phyloP scores from a whole-genome alignment of 2,329 filamentous ascomycete genomes.

The Penicillium vulpinum region DNA sequence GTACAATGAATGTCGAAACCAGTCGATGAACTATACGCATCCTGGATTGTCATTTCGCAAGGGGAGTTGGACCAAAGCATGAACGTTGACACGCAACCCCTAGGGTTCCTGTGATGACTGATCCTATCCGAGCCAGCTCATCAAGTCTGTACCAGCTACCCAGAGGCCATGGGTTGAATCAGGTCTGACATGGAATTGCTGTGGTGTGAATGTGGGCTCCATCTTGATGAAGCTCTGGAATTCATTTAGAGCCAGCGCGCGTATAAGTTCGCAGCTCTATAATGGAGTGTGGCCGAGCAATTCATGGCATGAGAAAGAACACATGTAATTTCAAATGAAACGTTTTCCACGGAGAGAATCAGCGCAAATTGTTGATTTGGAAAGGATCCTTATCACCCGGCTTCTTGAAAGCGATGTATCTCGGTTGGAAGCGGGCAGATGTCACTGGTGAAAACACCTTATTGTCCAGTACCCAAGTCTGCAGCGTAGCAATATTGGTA shows the following conservation, averaged over 20 bases:
- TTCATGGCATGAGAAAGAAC: background rate
- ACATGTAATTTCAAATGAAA: background rate
- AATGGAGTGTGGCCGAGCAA: background rate
- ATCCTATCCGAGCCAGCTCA: background rate
- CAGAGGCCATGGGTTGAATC: background rate
- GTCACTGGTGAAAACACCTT: conserved; percentile 39
- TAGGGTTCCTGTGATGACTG: background rate
- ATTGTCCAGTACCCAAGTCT: conserved; percentile 42
- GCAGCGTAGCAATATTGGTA: conserved; percentile 43
- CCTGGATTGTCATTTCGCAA: background rate
- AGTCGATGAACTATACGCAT: background rate
- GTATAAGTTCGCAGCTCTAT: background rate
- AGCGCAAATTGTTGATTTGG: conserved; percentile 14
- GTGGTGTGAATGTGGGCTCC: background rate
- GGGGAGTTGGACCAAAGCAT: background rate
- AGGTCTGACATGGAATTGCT: background rate
- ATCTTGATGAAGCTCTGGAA: background rate
- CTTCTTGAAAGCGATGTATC: conserved; percentile 31
- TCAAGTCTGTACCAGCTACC: background rate
- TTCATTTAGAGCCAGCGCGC: background rate
- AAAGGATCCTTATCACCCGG: conserved; percentile 14
- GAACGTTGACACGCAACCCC: background rate
- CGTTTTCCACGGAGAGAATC: background rate
- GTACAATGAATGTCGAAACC: conserved; percentile 1
- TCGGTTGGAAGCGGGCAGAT: conserved; percentile 32